Conservation (phyloP, 176 grass and related monocot genomes). For the Oryza australiensis region DNA sequence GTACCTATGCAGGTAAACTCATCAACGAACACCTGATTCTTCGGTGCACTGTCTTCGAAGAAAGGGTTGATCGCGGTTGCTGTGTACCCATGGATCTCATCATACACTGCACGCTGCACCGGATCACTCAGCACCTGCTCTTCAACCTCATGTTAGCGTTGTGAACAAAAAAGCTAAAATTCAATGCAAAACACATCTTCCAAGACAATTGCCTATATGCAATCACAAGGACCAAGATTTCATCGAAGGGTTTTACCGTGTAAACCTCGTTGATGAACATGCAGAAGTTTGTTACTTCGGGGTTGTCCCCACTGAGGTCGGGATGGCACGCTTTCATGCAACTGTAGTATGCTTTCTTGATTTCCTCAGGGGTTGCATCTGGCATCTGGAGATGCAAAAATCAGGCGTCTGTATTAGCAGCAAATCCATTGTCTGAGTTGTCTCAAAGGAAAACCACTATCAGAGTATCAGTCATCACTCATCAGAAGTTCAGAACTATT, state of each 20-base stretch:
- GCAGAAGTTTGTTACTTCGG: slow-evolving; percentile 75
- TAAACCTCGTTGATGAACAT: slow-evolving; percentile 98
- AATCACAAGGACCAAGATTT: not conserved
- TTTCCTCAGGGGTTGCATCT: slow-evolving; percentile 84
- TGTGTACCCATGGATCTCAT: slow-evolving; percentile 85
- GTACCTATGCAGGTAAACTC: slow-evolving; percentile 95
- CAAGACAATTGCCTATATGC: not conserved
- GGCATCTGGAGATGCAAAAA: slow-evolving; percentile 54
- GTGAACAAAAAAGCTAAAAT: slow-evolving; percentile 20
- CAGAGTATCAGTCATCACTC: too few species aligned
- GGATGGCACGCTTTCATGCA: slow-evolving; percentile 97
- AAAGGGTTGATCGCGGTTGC: slow-evolving; percentile 84
- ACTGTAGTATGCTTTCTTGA: slow-evolving; percentile 88
- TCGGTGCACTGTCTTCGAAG: slow-evolving; percentile 71
- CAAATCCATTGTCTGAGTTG: not conserved
- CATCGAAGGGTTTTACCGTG: slow-evolving; percentile 38
- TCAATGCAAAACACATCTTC: not conserved
- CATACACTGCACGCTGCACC: slow-evolving; percentile 73
- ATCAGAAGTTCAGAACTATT: not conserved
- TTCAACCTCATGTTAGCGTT: slow-evolving; percentile 45
- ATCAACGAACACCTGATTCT: slow-evolving; percentile 81
- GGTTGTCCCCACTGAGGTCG: slow-evolving; percentile 71
- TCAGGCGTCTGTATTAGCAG: slow-evolving; percentile 7
- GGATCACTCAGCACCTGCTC: slow-evolving; percentile 85
- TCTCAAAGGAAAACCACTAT: not conserved